Conservation (phyloP, 192 early-diverging fungal species). For the Podila epicladia region DNA sequence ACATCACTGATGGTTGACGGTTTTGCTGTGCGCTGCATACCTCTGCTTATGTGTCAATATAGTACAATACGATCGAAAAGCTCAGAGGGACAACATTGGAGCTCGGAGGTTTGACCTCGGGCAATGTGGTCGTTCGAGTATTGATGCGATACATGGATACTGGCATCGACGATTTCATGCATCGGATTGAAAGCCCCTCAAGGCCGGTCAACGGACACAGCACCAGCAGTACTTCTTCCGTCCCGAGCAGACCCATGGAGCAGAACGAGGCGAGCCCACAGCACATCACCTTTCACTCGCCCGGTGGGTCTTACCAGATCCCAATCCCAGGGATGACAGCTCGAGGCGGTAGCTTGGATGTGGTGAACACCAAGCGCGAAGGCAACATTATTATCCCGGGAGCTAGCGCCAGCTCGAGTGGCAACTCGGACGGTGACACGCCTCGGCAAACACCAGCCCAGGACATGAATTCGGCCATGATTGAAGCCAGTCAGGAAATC, state of each 20-base stretch:
- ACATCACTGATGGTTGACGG: not conserved
- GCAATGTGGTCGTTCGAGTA: slow-evolving; percentile 7
- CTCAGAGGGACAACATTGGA: not conserved
- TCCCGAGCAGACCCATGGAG: too few relatives aligned
- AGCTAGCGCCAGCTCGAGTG: not conserved
- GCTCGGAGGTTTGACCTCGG: not conserved
- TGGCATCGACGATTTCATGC: not conserved
- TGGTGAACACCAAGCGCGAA: slow-evolving; percentile 3
- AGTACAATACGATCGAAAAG: slow-evolving; percentile 1
- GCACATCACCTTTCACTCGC: not conserved
- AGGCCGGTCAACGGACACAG: too few relatives aligned
- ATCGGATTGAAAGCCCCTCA: not conserved
- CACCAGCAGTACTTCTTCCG: too few relatives aligned
- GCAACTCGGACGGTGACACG: slow-evolving; percentile 1
- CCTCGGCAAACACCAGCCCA: slow-evolving; percentile 26
- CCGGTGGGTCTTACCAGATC: not conserved
- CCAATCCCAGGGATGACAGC: slow-evolving; percentile 2
- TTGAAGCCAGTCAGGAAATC: slow-evolving; percentile 45
- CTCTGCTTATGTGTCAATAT: not conserved
- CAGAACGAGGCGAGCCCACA: not conserved
- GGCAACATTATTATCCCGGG: slow-evolving; percentile 18
- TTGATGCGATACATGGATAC: slow-evolving; percentile 1
- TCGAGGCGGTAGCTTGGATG: slow-evolving; percentile 6
- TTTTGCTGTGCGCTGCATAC: not conserved
- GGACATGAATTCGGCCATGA: slow-evolving; percentile 40